Base-by-base conservation (phyloP, 2,329 filamentous ascomycete genomes). In the Metarhizium brunneum region DNA sequence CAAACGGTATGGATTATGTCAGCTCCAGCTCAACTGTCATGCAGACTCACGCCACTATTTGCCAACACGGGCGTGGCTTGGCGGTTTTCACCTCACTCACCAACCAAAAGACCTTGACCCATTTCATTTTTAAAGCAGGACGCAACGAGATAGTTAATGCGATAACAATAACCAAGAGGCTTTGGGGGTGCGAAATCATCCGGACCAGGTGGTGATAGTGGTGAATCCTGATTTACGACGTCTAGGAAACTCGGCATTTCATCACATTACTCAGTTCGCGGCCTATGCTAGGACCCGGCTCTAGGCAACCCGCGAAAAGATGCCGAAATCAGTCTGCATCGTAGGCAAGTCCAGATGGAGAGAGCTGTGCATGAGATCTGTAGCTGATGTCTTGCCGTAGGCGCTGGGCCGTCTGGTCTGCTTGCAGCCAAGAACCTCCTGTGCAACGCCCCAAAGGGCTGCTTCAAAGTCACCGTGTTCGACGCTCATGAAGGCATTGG, bases 401-500 rank as follows among this genome's bases (percentile, higher is more conserved):
- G 86, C 53, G 85, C 84, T 54, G 86, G 85, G 1, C 86, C 85
- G 11, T 83, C 85, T 1, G 86, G 85, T 40, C 77, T 88, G 25
- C 82, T 85, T 16, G 83, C 84, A 10, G 85, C 85, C 61, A 94
- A 92, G 71, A 87, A 85, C 0, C 75, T 94, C 32, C 76, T 90
- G 58, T 76, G 84, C 69, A 76, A 83, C 64, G 74, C 74, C 36
- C 74, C 80, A 0, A 67, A 70, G 2, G 76, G 70, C 11, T 73
- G 75, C 6, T 92, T 89, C 71, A 73, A 76, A 5, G 85, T 92
- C 50, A 86, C 82, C 3, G 68, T 95, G 29, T 88, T 87, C 63
- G 90, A 95, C 51, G 73, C 78, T 16, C 79, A 84, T 50, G 65
- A 76, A 38, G 77, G 81, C 43, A 77, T 92, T 16, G 90, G 89